Base-by-base conservation (phyloP, 352 stramenopile genomes). In the Pseudoperonospora humuli region DNA sequence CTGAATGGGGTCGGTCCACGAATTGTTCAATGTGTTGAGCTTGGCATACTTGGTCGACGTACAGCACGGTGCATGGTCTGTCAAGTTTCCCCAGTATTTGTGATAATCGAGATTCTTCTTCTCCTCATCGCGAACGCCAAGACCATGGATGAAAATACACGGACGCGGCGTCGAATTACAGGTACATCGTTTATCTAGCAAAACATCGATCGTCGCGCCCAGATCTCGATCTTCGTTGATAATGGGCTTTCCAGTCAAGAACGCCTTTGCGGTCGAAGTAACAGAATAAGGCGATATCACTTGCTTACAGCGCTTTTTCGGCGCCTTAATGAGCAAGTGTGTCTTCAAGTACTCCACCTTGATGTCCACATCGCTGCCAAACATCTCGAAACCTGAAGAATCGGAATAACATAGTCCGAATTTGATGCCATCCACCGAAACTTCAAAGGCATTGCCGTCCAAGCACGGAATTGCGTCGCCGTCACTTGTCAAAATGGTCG, bases 81-180 rank as follows among this genome's bases (percentile, higher is more conserved):
- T 54, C 9, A 60, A 13, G 19, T 59, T 51, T 17, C 44, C 39
- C 48, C 54, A 63, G 24, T 63, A 46, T 3, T 13, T 3, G 1
- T 42, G 11, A 45, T 13, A 32, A 13, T 17, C 14, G 14, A 27
- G 41, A 44, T 15, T 43, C 18, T 11, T 64, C 49, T 20, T 37
- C 43, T 18, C 5, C 11, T 32, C 26, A 32, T 0, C 10, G 3
- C 19, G 32, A 31, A 61, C 26, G 25, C 57, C 65, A 7, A 75
- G 28, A 4, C 66, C 63, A 26, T 77, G 65, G 33, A 77, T 34
- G 15, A 58, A 58, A 28, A 53, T 26, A 14, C 50, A 58, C 5
- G 31, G 50, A 20, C 50, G 41, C 7, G 32, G 37, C 13, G 17
- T 49, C 33, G 42, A 49, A 29, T 56, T 49, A 31, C 53, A 57